Base-by-base conservation (phyloP, 768 basidiomycete species). In the Cystofilobasidium bisporidii region DNA sequence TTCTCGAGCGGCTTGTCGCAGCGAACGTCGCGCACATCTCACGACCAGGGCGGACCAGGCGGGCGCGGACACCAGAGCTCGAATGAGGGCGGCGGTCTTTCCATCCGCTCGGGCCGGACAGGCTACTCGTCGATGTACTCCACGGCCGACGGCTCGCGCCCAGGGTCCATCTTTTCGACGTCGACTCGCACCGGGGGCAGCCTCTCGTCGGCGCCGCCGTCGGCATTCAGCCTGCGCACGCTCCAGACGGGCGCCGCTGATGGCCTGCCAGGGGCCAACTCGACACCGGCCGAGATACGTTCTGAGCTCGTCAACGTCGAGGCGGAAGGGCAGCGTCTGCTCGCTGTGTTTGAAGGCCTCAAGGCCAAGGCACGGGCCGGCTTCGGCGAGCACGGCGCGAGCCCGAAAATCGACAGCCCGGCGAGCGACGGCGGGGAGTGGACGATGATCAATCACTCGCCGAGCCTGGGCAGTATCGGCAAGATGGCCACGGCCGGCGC, bases 311-410 rank as follows among this genome's bases (percentile, higher is more conserved):
- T 30, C 6, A 48, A 33, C 41, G 64, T 65, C 43, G 64, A 65
- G 24, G 64, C 64, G 12, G 64, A 65, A 20, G 64, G 64, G n/a
- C n/a, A 32, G 59, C n/a, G 64, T 20, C 58, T 65, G 24, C 36
- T 65, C 33, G 64, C 41, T 18, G 43, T 56, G 6, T 65, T 65
- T n/a, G 59, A 65, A 3, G 64, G 57, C n/a, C 57, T 65, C 15
- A 43, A 47, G 41, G 43, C 53, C 5, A 55, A 57, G 14, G 57
- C 38, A 14, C 40, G 41, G 9, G 22, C 38, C 26, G 55, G 33
- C 18, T 26, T 30, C 12, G 41, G 30, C 10, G 64, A 26, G 14
- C 3, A 45, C 11, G 36, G 57, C 3, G 59, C 59, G 28, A 26
- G 32, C 15, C 24, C 41, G 18, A 28, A 10, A 17, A 11, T 24